Conservation (phyloP, 352 stramenopile species). For the Saprolegnia parasitica region DNA sequence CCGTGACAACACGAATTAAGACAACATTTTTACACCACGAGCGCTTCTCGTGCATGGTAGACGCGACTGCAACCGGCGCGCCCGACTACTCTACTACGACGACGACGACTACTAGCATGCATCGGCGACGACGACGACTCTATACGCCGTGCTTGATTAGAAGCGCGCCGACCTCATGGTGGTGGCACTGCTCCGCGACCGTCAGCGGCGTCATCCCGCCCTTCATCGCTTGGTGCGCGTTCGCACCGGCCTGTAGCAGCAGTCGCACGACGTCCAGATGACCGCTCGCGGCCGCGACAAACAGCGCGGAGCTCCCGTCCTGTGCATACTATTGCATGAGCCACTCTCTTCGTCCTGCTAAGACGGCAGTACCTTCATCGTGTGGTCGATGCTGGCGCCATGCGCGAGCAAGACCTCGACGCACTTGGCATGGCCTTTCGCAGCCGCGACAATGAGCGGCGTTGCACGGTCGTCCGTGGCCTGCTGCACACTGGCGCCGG, state of each 20-base stretch:
- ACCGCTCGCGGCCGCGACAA: slow-evolving; percentile 7
- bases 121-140: background rate
- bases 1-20: slow-evolving; percentile 40
- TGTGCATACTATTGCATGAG: background rate
- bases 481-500: background rate
- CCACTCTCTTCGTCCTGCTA: background rate
- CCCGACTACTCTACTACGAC: background rate
- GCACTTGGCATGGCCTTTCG: slow-evolving; percentile 5
- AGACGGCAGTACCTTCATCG: slow-evolving; percentile 6
- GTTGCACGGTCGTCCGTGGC: background rate
- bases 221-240: slow-evolving; percentile 13
- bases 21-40: slow-evolving; percentile 5
- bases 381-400: background rate
- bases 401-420: background rate
- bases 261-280: background rate
- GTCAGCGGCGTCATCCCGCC: slow-evolving; percentile 8
- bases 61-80: too few relatives aligned
- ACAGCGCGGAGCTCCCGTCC: slow-evolving; percentile 4
- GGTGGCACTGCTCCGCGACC: slow-evolving; percentile 5
- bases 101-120: background rate
- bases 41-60: background rate
- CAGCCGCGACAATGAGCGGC: background rate
- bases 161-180: background rate
- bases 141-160: slow-evolving; percentile 11
- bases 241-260: background rate